phyloP scores from a whole-genome alignment of 2,329 filamentous ascomycete species.

The Beauveria sp. region DNA sequence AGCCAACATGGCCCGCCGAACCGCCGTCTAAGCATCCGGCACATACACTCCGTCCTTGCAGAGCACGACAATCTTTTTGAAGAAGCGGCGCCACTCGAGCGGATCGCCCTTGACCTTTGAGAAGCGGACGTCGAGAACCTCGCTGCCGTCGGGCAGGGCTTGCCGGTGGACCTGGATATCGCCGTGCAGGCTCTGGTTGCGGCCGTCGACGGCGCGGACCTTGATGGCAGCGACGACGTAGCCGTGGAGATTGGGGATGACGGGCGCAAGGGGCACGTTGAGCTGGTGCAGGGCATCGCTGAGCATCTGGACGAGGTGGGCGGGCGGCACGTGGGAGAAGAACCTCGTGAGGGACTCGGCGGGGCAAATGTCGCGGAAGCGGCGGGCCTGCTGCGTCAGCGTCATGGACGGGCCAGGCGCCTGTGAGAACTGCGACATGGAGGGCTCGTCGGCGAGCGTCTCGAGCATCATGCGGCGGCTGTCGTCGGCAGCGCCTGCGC shows the following conservation, averaged over 20 bases:
- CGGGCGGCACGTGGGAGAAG: conserved; percentile 72
- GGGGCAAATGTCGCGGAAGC: conserved; percentile 87
- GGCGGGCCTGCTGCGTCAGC: conserved; percentile 80
- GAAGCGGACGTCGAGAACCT: conserved; percentile 79
- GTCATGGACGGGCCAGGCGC: conserved; percentile 71
- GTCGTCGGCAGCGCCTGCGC: conserved; percentile 22
- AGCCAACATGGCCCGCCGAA: conserved; percentile 7
- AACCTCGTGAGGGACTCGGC: conserved; percentile 83
- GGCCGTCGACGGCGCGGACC: conserved; percentile 65
- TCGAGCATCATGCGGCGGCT: conserved; percentile 42
- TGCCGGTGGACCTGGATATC: conserved; percentile 67
- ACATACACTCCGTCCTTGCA: conserved; percentile 77
- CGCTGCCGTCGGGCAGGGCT: conserved; percentile 45
- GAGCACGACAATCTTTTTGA: conserved; percentile 86
- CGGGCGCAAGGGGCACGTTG: conserved; percentile 63
- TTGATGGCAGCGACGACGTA: conserved; percentile 58
- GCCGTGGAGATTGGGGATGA: conserved; percentile 37
- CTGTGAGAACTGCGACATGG: conserved; percentile 76
- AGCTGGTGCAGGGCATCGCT: conserved; percentile 76
- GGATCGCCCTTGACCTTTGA: conserved; percentile 94
- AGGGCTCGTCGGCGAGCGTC: conserved; percentile 75
- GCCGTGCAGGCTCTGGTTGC: conserved; percentile 65
- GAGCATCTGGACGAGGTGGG: conserved; percentile 71
- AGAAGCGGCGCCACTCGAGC: conserved; percentile 91
- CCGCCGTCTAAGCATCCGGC: conserved; percentile 30